Evolutionary conservation across 768 basidiomycete genomes (phyloP).

Genomic region (Mycena venus): DNA sequence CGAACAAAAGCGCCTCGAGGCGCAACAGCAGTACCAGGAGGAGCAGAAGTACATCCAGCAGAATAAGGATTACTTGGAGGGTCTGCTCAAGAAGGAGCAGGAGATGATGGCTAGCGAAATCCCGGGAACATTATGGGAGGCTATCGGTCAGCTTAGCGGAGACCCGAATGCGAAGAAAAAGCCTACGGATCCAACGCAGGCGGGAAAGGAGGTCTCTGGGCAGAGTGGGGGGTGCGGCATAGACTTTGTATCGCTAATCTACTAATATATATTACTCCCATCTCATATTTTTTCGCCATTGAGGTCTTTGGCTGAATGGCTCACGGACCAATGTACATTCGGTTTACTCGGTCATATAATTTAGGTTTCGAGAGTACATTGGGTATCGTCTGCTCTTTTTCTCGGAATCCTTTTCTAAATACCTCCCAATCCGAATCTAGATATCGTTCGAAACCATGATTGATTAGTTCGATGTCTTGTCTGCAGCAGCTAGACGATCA

Average conservation of each 20-base stretch:
- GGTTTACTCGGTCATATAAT: background rate
- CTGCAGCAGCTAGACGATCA: constrained; percentile 68
- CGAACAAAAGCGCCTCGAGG: constrained; percentile 65
- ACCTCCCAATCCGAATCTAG: background rate
- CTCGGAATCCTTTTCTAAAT: background rate
- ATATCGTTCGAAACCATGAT: background rate
- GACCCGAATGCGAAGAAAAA: constrained; percentile 24
- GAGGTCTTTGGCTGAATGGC: too few relatives aligned
- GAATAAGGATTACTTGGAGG: constrained; percentile 62
- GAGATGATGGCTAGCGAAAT: constrained; percentile 57
- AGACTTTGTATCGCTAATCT: constrained; percentile 31
- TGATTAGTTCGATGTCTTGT: constrained; percentile 41
- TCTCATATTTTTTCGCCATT: background rate
- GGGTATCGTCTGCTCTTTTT: background rate
- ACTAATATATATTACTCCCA: constrained; percentile 26
- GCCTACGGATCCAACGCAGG: background rate
- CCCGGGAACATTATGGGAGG: constrained; percentile 64
- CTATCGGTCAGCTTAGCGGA: constrained; percentile 49
- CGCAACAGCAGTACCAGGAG: constrained; percentile 61
- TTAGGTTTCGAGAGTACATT: background rate
- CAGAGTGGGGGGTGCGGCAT: constrained; percentile 7
- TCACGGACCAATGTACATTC: too few relatives aligned
- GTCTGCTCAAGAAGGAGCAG: constrained; percentile 54
- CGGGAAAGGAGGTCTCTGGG: background rate
- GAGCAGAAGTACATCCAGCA: constrained; percentile 64